Evolutionary conservation across 192 early-diverging fungal genomes (phyloP), one percentile per base, ranked within the genome.

Genomic region (Spizellomyces punctatus): DNA sequence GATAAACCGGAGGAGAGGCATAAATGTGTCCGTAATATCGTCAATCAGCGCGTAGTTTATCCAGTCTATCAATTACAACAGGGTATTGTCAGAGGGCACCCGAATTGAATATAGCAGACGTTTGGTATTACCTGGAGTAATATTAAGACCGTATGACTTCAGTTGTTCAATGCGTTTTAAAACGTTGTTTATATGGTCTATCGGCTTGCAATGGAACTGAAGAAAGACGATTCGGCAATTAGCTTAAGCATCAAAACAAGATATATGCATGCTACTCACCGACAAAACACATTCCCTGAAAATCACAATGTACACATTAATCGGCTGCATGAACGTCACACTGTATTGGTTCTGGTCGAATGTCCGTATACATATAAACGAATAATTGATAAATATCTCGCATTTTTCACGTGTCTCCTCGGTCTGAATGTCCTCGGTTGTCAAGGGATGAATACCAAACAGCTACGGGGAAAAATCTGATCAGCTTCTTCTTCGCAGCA

Each of bases 21-120:
- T 91, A 72, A 98, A 94, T 21, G 88, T 85, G 75, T 99, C 97
- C 6, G 93, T 95, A 63, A 99, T 92, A 67, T 96, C 95, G 79
- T 98, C 96, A 69, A 98, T 86, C 12, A 98, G 75, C 0, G 94
- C 94, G 69, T 98, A 98, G 81, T 93, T 94, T 63, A 98, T 91
- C 96, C 96, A 98, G 78, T 98, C 95, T 73, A 82, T 69, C n/a
- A 66, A 58, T n/a, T 81, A 58, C 12, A n/a, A 8, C 44, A 27
- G 50, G n/a, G n/a, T n/a, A 54, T 54, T 54, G 17, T 12, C 50
- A 54, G 14, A 12, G 50, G 1, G 27, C 27, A 36, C 27, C 50
- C 4, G 17, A 19, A 0, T 54, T 54, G 12, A 54, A 54, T 19
- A 52, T 54, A 19, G 12, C 82, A 74, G 36, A 68, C 42, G 50